Evolutionary conservation across 176 grass and related monocot genomes (phyloP).

Genomic region (Cenchrus fungigraminus): DNA sequence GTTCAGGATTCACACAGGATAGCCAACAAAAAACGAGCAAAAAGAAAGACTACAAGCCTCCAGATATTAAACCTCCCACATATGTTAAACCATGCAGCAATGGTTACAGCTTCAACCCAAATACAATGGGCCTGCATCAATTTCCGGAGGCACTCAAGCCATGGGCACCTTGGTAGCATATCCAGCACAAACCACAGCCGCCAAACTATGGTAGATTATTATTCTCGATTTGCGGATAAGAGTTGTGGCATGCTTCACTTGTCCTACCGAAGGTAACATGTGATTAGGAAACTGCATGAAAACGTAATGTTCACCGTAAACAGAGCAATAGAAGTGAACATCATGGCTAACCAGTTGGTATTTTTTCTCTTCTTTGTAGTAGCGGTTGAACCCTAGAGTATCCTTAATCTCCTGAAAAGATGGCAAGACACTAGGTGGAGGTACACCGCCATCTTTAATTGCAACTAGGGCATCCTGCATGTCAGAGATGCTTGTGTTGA

Average conservation of each 20-base stretch:
- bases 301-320: neutral
- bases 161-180: conserved; percentile 54
- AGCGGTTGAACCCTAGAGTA: conserved; percentile 80
- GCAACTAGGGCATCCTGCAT: conserved; percentile 79
- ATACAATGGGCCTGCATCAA: neutral
- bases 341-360: conserved; percentile 65
- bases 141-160: conserved; percentile 12
- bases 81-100: neutral
- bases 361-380: conserved; percentile 92
- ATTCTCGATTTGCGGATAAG: neutral
- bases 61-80: neutral
- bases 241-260: conserved; percentile 33
- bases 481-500: conserved; percentile 18
- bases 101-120: conserved; percentile 1
- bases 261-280: conserved; percentile 39
- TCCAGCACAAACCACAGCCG: conserved; percentile 53
- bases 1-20: neutral
- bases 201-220: conserved; percentile 29
- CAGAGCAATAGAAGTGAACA: conserved; percentile 20
- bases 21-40: neutral
- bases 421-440: conserved; percentile 70
- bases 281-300: conserved; percentile 17
- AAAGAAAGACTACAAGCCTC: too few relatives aligned
- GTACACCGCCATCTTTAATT: conserved; percentile 73
- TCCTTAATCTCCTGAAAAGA: conserved; percentile 98